Evolutionary conservation across 345 rosid genomes (phyloP), one percentile per base, ranked within the genome.

Genomic region (Dipteronia sinensis): DNA sequence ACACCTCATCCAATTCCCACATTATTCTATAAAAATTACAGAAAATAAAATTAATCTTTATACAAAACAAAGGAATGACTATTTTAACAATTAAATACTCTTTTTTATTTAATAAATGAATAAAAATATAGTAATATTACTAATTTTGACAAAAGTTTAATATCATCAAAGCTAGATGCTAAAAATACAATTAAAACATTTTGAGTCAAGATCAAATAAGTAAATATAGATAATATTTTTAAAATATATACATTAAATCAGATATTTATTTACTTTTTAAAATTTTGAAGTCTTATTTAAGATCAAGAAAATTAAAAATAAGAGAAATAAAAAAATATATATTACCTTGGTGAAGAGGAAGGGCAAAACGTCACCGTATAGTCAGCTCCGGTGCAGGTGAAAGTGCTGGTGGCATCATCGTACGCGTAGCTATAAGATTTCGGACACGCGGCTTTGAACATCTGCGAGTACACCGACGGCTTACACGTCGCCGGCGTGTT

Each of bases 341-440:
- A 1, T 79, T 82, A 95, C 99, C 98, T 95, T 0, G 92, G 90
- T 7, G 98, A 87, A 38, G 99, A 90, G 12, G 62, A 64, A 11
- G 98, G 99, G 61, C 99, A 96, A 86, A 96, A 96, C 73, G 98
- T 94, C 59, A 94, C 85, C 71, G 97, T 92, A 71, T 96, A 94
- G 67, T 96, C 99, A 0, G 97, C 97, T 0, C 92, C 95, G 20
- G 90, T 64, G 76, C 99, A 96, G 0, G 99, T 96, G 76, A 94
- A 96, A 11, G 99, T 96, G 70, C 99, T 96, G 0, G 93, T 89
- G 22, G 95, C 89, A 71, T 96, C 99, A 53, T 96, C 99, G 76
- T 94, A 96, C 0, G 99, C 99, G 44, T 92, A 96, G 74, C 99
- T 96, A 65, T 96, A 96, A 8, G 99, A 92, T 69, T 90, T 87